Evolutionary conservation across 495 filamentous ascomycete genomes (phyloP), one percentile per base, ranked within the genome.

Genomic region (Penicillium coprophilum): DNA sequence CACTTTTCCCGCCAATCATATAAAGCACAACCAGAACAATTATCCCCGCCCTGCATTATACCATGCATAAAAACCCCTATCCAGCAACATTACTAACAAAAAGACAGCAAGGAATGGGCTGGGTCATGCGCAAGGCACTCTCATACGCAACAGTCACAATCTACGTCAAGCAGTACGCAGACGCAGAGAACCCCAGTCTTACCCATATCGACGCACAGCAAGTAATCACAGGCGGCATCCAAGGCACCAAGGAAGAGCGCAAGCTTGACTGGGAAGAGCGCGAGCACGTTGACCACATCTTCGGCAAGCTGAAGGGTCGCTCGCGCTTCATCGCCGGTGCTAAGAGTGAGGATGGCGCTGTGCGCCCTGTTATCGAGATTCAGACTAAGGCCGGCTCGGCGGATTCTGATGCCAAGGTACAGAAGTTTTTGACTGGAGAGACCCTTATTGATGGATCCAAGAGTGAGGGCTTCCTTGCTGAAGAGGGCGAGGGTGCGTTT

Each of bases 191-290:
- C 30, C 59, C 73, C 4, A 62, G 65, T 12, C 62, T 80, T 7
- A 77, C 81, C 53, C 89, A 90, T 78, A 84, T 97, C 75, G 87
- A 95, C 71, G 88, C 96, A 68, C 79, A 85, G 27, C 92, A 96
- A 73, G 78, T 82, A 24, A 80, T 83, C 34, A 90, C 88, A 8
- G 90, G 89, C 58, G 90, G 89, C 38, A 76, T 95, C 51, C 81
- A 80, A 56, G 88, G 87, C 55, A 87, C 87, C 21, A 77, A 78
- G 28, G 92, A 96, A 73, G 69, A 73, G 23, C 88, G 93, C 56
- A 81, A 67, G 28, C 75, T 93, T 2, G 90, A 97, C 78, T 85
- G 83, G 81, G 58, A 59, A 31, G 79, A 73, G 64, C 87, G 90
- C 56, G 80, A 83, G 40, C 90, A 94, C 74, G 70, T 70, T 24